Evolutionary conservation across 352 stramenopile genomes (phyloP).

Genomic region (Globisporangium paddicum): DNA sequence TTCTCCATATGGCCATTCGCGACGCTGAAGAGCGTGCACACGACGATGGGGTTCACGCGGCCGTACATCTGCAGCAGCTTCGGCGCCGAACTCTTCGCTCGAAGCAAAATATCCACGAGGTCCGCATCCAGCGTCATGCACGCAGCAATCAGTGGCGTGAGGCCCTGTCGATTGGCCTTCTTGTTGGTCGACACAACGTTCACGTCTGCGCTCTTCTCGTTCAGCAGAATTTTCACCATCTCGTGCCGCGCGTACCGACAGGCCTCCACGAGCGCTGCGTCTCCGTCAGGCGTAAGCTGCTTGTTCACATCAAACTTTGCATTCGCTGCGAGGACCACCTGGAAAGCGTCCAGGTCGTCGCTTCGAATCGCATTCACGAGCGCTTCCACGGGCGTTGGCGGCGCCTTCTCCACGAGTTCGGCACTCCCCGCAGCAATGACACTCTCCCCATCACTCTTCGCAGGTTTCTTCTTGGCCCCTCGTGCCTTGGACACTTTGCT

Average conservation of each 20-base stretch:
- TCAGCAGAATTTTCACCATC: constrained; percentile 34
- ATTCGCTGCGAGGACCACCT: constrained; percentile 2
- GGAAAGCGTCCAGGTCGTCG: constrained; percentile 10
- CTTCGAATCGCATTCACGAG: constrained; percentile 14
- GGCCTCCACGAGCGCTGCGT: constrained; percentile 44
- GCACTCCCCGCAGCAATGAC: background rate
- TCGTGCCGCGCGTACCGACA: constrained; percentile 47
- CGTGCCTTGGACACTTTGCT: too few species aligned
- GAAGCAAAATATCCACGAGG: constrained; percentile 38
- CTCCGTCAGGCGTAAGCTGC: constrained; percentile 25
- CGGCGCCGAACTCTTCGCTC: constrained; percentile 11
- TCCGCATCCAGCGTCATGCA: constrained; percentile 44
- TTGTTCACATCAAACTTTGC: constrained; percentile 32
- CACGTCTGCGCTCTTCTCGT: constrained; percentile 21
- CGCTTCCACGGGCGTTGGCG: constrained; percentile 10
- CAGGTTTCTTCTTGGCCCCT: background rate
- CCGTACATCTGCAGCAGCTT: constrained; percentile 36
- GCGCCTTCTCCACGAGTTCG: background rate
- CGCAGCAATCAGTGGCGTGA: constrained; percentile 48
- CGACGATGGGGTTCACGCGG: constrained; percentile 30
- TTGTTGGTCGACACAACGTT: constrained; percentile 33
- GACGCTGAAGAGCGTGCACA: constrained; percentile 44
- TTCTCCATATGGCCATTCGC: constrained; percentile 45
- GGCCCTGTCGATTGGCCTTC: constrained; percentile 25
- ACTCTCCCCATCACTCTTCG: background rate